Evolutionary conservation across 129 eudicot genomes (phyloP), one percentile per base, ranked within the genome.

Genomic region (Deinandra increscens): DNA sequence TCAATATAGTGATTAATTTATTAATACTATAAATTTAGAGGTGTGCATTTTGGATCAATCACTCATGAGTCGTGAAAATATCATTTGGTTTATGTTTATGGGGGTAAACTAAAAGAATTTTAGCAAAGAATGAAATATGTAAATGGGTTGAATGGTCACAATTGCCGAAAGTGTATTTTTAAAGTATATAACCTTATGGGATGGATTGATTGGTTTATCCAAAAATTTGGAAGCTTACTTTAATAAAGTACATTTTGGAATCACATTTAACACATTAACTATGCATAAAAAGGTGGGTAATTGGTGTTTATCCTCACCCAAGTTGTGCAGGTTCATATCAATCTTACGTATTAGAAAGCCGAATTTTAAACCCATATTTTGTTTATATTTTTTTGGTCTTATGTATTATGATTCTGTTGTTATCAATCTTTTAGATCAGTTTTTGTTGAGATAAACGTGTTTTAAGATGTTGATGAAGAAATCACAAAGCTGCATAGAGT

Each of bases 401-500:
- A n/a, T n/a, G n/a, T n/a, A n/a, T n/a, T n/a, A n/a, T n/a, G n/a
- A n/a, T n/a, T n/a, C n/a, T n/a, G n/a, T n/a, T n/a, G n/a, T n/a
- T n/a, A n/a, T n/a, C n/a, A n/a, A n/a, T n/a, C n/a, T n/a, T n/a
- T n/a, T n/a, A n/a, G n/a, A n/a, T n/a, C n/a, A n/a, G n/a, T n/a
- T n/a, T n/a, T n/a, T n/a, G n/a, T n/a, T n/a, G n/a, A n/a, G n/a
- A n/a, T n/a, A n/a, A n/a, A n/a, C n/a, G n/a, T n/a, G n/a, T n/a
- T n/a, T n/a, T n/a, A n/a, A n/a, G n/a, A n/a, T n/a, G n/a, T n/a
- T 8, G 75, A 68, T 20, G 75, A 43, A 15, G 81, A 77, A 69
- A 77, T 60, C 55, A 69, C 76, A 19, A 77, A 33, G 33, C 18
- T 69, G 14, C 70, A 60, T 26, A 84, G 97, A 72, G 84, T 86